Evolutionary conservation across 305 asterid species (phyloP), one percentile per base, ranked within the genome.

Genomic region (Andrographis paniculata): DNA sequence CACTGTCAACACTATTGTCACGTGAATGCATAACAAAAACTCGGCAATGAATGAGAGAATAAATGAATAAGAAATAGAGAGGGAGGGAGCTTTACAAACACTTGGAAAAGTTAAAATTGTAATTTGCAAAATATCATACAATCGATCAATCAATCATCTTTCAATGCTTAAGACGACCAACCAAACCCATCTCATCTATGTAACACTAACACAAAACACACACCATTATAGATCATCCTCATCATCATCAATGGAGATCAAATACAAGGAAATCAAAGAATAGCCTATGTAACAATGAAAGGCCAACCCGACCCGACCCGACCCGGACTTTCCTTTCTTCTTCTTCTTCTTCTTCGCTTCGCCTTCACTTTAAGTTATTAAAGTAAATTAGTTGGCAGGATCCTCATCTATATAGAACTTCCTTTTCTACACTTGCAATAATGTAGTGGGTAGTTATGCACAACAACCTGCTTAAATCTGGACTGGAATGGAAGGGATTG

Each of bases 181-280:
- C n/a, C n/a, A n/a, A n/a, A n/a, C n/a, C n/a, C n/a, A n/a, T n/a
- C n/a, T n/a, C n/a, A n/a, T n/a, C n/a, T n/a, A n/a, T n/a, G n/a
- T n/a, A n/a, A 67, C 69, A 62, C 62, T 61, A 53, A n/a, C 50
- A 15, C n/a, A 41, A 35, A 38, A 35, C 6, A 35, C 39, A 1
- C 15, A 6, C 16, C 5, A 14, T 42, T 28, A 12, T 6, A 6
- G 33, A 28, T 28, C 10, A 28, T 28, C 33, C 7, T 24, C 30
- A 24, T 24, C 4, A 6, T 12, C 33, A 28, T 45, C 60, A 60
- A 58, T 43, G 27, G 52, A 35, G 16, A 50, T 17, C 18, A 48
- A 45, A 50, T 55, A 52, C 62, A 27, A 18, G 55, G 10, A 50
- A 59, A 63, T 59, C 63, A 37, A 63, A 68, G 70, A 68, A 68